These are phyloP conservation scores for Cryptococcus depauperatus DNA, from an alignment of 1,284 basidiomycete genomes.

Conservation along the genomic window DNA sequence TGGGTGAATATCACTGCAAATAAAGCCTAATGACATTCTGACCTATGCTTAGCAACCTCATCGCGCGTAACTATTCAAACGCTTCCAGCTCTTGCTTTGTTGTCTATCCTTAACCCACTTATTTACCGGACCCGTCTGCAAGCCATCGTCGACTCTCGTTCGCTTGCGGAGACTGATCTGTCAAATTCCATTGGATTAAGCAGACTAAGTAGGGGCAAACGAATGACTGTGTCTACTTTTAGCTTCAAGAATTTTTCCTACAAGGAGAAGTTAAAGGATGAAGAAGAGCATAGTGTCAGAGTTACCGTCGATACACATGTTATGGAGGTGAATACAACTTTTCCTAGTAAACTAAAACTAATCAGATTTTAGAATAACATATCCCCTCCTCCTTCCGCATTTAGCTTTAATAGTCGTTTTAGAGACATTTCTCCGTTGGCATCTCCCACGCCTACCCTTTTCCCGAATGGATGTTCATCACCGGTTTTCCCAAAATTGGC, in stretches of 20 bases:
- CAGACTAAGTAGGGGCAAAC: not conserved
- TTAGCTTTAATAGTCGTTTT: conserved; percentile 1
- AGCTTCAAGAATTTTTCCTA: not conserved
- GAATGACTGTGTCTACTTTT: not conserved
- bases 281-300: conserved; percentile 3
- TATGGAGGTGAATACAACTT: conserved; percentile 1
- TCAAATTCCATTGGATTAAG: no score
- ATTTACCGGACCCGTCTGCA: not conserved
- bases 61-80: not conserved
- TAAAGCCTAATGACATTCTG: not conserved
- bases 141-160: not conserved
- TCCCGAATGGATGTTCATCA: not conserved
- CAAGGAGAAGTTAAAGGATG: not conserved
- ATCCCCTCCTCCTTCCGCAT: not conserved
- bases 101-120: not conserved
- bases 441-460: conserved; percentile 7
- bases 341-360: not conserved
- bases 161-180: no score
- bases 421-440: not conserved
- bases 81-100: not conserved
- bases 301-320: conserved; percentile 2
- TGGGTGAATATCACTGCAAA: not conserved
- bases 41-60: not conserved
- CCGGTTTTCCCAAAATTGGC: not conserved
- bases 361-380: not conserved